Evolutionary conservation across 495 filamentous ascomycete genomes (phyloP).

Genomic region (Chaetomidium leptoderma): DNA sequence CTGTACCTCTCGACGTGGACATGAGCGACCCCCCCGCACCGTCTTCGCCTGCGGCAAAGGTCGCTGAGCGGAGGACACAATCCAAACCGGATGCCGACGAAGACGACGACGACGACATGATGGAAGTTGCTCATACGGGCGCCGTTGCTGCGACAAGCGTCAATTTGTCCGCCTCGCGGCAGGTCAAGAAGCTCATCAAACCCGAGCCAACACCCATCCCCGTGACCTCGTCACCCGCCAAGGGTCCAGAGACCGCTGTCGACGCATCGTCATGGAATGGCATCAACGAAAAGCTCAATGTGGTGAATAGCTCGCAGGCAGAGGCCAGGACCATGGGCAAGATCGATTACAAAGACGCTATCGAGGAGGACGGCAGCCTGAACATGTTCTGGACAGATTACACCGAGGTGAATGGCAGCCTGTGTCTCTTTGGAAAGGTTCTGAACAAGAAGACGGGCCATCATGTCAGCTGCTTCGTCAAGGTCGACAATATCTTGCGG

Average conservation of each 20-base stretch:
- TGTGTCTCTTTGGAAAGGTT: slow-evolving; percentile 95
- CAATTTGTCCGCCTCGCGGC: slow-evolving; percentile 82
- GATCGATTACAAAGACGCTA: slow-evolving; percentile 68
- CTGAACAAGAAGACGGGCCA: slow-evolving; percentile 75
- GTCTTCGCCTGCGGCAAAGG: slow-evolving; percentile 82
- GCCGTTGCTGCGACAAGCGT: slow-evolving; percentile 64
- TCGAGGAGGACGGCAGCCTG: slow-evolving; percentile 86
- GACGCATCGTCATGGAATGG: slow-evolving; percentile 89
- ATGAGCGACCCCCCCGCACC: slow-evolving; percentile 84
- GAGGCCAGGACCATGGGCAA: slow-evolving; percentile 69
- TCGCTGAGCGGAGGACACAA: slow-evolving; percentile 72
- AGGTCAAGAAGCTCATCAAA: slow-evolving; percentile 70
- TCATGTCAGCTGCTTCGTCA: slow-evolving; percentile 90
- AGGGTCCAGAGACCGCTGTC: slow-evolving; percentile 50
- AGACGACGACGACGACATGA: slow-evolving; percentile 76
- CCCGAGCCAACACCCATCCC: slow-evolving; percentile 60
- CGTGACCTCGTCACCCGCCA: slow-evolving; percentile 69
- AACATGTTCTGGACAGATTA: slow-evolving; percentile 98
- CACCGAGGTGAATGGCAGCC: slow-evolving; percentile 83
- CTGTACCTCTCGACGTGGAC: slow-evolving; percentile 40
- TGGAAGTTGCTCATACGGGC: slow-evolving; percentile 74
- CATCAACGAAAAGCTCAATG: slow-evolving; percentile 79
- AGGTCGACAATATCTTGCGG: slow-evolving; percentile 88
- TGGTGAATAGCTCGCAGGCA: slow-evolving; percentile 60
- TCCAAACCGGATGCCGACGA: slow-evolving; percentile 46